Conservation (phyloP, 2,329 filamentous ascomycete genomes). For the Clathrospora elynae region DNA sequence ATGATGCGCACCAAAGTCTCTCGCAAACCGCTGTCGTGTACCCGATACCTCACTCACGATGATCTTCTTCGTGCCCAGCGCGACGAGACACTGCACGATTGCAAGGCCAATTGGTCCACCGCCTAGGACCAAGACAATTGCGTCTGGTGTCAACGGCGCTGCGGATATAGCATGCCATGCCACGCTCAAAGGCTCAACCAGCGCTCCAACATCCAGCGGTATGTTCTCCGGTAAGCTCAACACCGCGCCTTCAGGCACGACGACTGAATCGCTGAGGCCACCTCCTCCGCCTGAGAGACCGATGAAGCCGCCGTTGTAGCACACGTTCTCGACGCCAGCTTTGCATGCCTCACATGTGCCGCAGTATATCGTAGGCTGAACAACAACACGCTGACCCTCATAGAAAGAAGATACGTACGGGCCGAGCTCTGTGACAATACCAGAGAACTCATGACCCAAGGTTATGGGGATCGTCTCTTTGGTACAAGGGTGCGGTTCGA, state of each 20-base stretch:
- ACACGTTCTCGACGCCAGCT: slow-evolving; percentile 62
- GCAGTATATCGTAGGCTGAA: slow-evolving; percentile 66
- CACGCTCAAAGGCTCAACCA: slow-evolving; percentile 67
- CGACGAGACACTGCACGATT: slow-evolving; percentile 63
- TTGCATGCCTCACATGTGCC: slow-evolving; percentile 61
- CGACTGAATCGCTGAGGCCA: slow-evolving; percentile 61
- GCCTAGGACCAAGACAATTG: slow-evolving; percentile 62
- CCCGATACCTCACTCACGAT: slow-evolving; percentile 63
- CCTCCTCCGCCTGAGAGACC: slow-evolving; percentile 59
- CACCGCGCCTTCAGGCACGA: slow-evolving; percentile 56
- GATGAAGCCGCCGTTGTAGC: slow-evolving; percentile 61
- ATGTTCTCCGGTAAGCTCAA: slow-evolving; percentile 59
- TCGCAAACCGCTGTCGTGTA: slow-evolving; percentile 58
- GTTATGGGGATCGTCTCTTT: slow-evolving; percentile 63
- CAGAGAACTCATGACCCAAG: slow-evolving; percentile 69
- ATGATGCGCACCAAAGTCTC: slow-evolving; percentile 61
- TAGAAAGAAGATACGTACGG: slow-evolving; percentile 54
- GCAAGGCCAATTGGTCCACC: slow-evolving; percentile 68
- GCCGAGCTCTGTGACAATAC: slow-evolving; percentile 64
- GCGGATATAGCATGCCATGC: slow-evolving; percentile 67
- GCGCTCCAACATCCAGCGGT: slow-evolving; percentile 59
- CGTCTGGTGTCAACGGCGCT: slow-evolving; percentile 53
- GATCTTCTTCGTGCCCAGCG: slow-evolving; percentile 59
- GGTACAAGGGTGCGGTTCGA: slow-evolving; percentile 62
- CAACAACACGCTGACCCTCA: slow-evolving; percentile 61